phyloP scores from a whole-genome alignment of 345 rosid species.

The Rhizophora mangle region DNA sequence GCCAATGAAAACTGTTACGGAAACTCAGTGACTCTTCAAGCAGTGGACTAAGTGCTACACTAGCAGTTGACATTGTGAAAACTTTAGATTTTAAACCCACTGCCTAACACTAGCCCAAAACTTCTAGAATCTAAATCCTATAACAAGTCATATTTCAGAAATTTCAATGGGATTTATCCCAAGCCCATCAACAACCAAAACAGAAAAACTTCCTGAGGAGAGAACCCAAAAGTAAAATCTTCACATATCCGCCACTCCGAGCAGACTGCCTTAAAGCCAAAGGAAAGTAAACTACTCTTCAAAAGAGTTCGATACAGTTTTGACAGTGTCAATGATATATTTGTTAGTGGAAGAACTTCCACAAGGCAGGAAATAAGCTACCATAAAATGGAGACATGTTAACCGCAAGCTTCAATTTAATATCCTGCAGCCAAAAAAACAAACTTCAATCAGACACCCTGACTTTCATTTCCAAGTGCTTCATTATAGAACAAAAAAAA shows the following conservation, averaged over 20 bases:
- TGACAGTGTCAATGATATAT: too few relatives aligned
- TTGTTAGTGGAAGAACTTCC: background rate
- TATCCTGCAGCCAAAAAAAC: background rate
- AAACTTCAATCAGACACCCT: slow-evolving; percentile 1
- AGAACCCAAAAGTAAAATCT: background rate
- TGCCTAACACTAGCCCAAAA: background rate
- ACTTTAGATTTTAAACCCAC: slow-evolving; percentile 18
- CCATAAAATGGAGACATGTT: background rate
- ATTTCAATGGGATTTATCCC: background rate
- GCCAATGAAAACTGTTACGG: slow-evolving; percentile 30
- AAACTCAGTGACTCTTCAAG: slow-evolving; percentile 44
- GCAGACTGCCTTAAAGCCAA: too few relatives aligned
- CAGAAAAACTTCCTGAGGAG: background rate
- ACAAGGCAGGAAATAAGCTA: background rate
- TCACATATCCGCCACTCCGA: background rate
- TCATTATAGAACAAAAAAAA: background rate
- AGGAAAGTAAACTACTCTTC: too few relatives aligned
- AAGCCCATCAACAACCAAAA: slow-evolving; percentile 2
- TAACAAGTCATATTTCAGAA: background rate
- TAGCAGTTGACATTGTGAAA: slow-evolving; percentile 48
- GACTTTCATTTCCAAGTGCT: background rate
- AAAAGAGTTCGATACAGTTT: too few relatives aligned
- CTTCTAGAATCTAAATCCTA: slow-evolving; percentile 6
- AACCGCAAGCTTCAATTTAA: background rate
- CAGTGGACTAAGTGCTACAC: slow-evolving; percentile 57